A percentile compares a stretch with the other conserved stretches of the same genome.
Conservation (phyloP, 768 basidiomycete species). For the Pisolithus sp. region DNA sequence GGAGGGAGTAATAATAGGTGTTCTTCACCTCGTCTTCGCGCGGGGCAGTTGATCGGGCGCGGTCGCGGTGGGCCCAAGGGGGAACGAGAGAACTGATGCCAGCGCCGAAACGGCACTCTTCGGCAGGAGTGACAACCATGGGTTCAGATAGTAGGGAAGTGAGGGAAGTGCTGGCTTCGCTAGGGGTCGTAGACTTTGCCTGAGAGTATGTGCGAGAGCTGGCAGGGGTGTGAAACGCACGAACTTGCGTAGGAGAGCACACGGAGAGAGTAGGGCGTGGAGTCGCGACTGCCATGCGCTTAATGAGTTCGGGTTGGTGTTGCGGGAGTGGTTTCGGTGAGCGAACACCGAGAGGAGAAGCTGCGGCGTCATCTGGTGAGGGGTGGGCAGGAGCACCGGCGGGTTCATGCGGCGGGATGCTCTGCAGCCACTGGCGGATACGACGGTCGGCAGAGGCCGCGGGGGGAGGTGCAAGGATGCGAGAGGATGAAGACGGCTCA, state of each 20-base stretch:
- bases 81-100: slow-evolving; percentile 39
- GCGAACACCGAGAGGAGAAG: slow-evolving; percentile 10
- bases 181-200: slow-evolving; percentile 29
- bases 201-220: slow-evolving; percentile 29
- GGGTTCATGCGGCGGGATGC: slow-evolving; percentile 26
- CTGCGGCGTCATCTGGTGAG: slow-evolving; percentile 17
- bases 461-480: background rate
- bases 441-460: slow-evolving; percentile 4
- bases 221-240: slow-evolving; percentile 23
- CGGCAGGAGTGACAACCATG: slow-evolving; percentile 35
- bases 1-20: slow-evolving; percentile 25
- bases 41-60: slow-evolving; percentile 24
- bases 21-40: slow-evolving; percentile 22
- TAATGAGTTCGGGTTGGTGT: slow-evolving; percentile 28
- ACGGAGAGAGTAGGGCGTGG: slow-evolving; percentile 45
- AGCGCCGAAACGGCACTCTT: slow-evolving; percentile 38
- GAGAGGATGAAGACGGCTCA: slow-evolving; percentile 29
- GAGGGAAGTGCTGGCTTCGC: slow-evolving; percentile 44
- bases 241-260: slow-evolving; percentile 34
- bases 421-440: slow-evolving; percentile 26
- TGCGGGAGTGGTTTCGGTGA: slow-evolving; percentile 11
- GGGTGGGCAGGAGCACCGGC: slow-evolving; percentile 25
- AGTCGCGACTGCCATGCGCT: slow-evolving; percentile 24
- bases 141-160: slow-evolving; percentile 43
- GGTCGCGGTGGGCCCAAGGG: slow-evolving; percentile 22